Percentiles rank a stretch among this genome's conserved stretches.
phyloP scores from a whole-genome alignment of 2,329 filamentous ascomycete genomes.

The Xylariales sp. region DNA sequence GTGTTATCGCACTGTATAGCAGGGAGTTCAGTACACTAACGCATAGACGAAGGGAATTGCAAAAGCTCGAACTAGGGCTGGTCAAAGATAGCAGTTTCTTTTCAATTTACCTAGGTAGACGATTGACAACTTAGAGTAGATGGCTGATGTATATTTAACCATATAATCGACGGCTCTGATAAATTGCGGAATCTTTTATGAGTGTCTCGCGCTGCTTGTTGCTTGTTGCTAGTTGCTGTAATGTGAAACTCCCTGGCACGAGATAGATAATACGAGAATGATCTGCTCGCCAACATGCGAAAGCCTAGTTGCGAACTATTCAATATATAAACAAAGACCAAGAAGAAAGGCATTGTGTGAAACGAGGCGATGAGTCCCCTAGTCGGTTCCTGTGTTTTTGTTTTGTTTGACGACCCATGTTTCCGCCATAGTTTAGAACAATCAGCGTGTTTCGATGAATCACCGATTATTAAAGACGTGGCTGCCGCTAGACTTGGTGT shows the following conservation, averaged over 20 bases:
- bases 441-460: constrained; percentile 2
- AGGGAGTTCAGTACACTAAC: background rate
- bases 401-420: background rate
- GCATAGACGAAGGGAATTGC: background rate
- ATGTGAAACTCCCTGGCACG: background rate
- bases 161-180: constrained; percentile 8
- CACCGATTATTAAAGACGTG: background rate
- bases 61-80: background rate
- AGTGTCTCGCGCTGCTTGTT: background rate
- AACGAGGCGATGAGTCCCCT: background rate
- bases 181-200: background rate
- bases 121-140: background rate
- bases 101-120: background rate
- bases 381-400: background rate
- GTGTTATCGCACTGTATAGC: constrained; percentile 9
- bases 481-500: background rate
- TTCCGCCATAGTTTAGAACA: constrained; percentile 18
- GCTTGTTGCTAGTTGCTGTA: background rate
- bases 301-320: too few species aligned
- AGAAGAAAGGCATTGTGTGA: constrained; percentile 12
- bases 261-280: background rate
- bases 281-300: background rate
- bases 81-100: background rate
- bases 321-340: background rate
- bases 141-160: constrained; percentile 15